phyloP scores from a whole-genome alignment of 768 basidiomycete genomes.

The Lentinula boryana region DNA sequence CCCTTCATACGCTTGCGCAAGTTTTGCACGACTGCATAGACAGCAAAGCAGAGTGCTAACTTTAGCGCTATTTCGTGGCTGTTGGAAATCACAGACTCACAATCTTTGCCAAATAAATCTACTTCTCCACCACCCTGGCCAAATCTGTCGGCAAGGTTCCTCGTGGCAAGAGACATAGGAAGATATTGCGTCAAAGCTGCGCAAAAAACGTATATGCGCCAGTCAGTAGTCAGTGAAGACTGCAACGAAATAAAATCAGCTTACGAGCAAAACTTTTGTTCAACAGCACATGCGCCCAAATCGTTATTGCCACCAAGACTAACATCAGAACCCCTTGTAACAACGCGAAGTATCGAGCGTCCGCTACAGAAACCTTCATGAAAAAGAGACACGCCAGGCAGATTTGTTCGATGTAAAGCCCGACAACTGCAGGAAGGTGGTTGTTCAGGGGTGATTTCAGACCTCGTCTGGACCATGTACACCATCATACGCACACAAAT shows the following conservation, averaged over 20 bases:
- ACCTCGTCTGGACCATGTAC: too few relatives aligned
- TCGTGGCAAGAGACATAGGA: conserved; percentile 60
- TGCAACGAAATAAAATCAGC: conserved; percentile 4
- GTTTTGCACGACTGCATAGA: conserved; percentile 23
- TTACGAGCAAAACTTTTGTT: conserved; percentile 34
- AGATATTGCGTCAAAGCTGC: conserved; percentile 46
- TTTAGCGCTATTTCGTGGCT: not conserved
- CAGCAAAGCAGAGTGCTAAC: not conserved
- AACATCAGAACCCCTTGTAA: conserved; percentile 50
- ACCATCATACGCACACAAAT: conserved; percentile 33
- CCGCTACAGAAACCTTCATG: conserved; percentile 37
- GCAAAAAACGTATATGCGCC: not conserved
- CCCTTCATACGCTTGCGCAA: conserved; percentile 25
- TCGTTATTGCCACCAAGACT: conserved; percentile 50
- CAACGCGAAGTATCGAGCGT: conserved; percentile 23
- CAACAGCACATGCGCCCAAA: conserved; percentile 32
- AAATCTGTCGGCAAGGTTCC: conserved; percentile 41
- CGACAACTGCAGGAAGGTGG: conserved; percentile 39
- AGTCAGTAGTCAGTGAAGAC: not conserved
- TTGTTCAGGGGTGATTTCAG: too few relatives aligned
- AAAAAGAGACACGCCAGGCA: conserved; percentile 66
- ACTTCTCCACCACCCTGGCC: conserved; percentile 24
- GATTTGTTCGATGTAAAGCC: conserved; percentile 67
- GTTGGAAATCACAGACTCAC: not conserved
- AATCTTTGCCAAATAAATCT: conserved; percentile 21